Percentiles rank a stretch among this genome's conserved stretches.
Conservation (phyloP, 1,139 yeast species). For the Hyphopichia fennica region DNA sequence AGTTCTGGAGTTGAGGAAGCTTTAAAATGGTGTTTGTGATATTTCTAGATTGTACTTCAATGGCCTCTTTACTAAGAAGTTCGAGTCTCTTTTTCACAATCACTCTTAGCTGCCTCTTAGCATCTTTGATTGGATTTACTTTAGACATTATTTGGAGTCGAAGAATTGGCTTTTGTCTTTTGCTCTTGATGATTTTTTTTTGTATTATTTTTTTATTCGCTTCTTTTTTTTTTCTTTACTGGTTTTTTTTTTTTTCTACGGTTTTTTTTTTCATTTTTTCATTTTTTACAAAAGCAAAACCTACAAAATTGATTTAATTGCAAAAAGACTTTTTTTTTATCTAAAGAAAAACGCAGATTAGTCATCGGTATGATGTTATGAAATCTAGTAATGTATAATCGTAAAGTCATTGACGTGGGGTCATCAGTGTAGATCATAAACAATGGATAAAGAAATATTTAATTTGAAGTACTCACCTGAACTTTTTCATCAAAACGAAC, state of each 20-base stretch:
- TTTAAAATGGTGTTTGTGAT: conserved; percentile 29
- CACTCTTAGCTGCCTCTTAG: conserved; percentile 18
- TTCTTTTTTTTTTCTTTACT: not conserved
- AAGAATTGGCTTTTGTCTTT: too few relatives aligned
- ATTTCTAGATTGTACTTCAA: conserved; percentile 18
- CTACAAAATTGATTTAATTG: too few relatives aligned
- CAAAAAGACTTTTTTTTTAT: too few relatives aligned
- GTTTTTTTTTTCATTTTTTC: too few relatives aligned
- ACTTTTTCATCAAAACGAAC: conserved; percentile 73
- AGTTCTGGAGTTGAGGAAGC: conserved; percentile 38
- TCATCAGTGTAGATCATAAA: not conserved
- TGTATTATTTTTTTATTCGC: not conserved
- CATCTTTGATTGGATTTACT: conserved; percentile 9
- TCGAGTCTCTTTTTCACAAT: conserved; percentile 17
- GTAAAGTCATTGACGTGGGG: not conserved
- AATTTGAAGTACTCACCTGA: conserved; percentile 3
- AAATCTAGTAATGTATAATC: not conserved
- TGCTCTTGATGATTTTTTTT: too few relatives aligned
- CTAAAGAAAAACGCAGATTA: too few relatives aligned
- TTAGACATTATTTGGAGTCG: not conserved
- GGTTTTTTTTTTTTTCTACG: too few relatives aligned
- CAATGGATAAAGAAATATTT: not conserved
- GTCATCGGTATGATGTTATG: too few relatives aligned
- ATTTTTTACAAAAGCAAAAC: too few relatives aligned
- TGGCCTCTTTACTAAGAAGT: conserved; percentile 12